Evolutionary conservation across 345 rosid genomes (phyloP).

Genomic region (Camelina laxa): DNA sequence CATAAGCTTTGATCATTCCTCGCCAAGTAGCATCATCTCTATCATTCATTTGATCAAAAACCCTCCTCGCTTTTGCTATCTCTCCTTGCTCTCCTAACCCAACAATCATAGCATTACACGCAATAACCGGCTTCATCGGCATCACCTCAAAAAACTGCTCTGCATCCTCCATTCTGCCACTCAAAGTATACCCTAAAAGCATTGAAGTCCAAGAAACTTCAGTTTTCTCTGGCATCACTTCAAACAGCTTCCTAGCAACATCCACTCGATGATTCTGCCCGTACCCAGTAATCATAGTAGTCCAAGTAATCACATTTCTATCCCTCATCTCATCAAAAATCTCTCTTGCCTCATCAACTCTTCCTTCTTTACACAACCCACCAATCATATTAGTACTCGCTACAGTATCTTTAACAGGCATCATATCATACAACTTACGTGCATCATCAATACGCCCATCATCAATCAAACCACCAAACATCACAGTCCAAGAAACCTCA

Average conservation of each 20-base stretch:
- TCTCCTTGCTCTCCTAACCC: slow-evolving; percentile 67
- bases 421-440: slow-evolving; percentile 56
- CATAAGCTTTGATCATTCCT: slow-evolving; percentile 75
- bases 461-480: slow-evolving; percentile 72
- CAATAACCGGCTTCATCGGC: slow-evolving; percentile 61
- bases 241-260: slow-evolving; percentile 82
- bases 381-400: slow-evolving; percentile 81
- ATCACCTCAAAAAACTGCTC: slow-evolving; percentile 61
- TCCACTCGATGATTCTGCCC: slow-evolving; percentile 66
- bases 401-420: slow-evolving; percentile 77
- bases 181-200: slow-evolving; percentile 72
- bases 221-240: slow-evolving; percentile 81
- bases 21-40: slow-evolving; percentile 72
- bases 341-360: slow-evolving; percentile 63
- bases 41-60: slow-evolving; percentile 64
- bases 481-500: slow-evolving; percentile 84
- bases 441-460: slow-evolving; percentile 69
- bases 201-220: slow-evolving; percentile 85
- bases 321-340: slow-evolving; percentile 64
- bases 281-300: slow-evolving; percentile 74
- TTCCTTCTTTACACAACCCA: slow-evolving; percentile 70
- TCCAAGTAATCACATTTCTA: slow-evolving; percentile 82
- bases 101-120: slow-evolving; percentile 75
- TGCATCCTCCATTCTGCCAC: slow-evolving; percentile 73
- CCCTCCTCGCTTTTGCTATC: slow-evolving; percentile 54